Percentiles rank a stretch among this genome's conserved stretches.
phyloP scores from a whole-genome alignment of 2,329 filamentous ascomycete genomes.

The Sarocladium oryzae region DNA sequence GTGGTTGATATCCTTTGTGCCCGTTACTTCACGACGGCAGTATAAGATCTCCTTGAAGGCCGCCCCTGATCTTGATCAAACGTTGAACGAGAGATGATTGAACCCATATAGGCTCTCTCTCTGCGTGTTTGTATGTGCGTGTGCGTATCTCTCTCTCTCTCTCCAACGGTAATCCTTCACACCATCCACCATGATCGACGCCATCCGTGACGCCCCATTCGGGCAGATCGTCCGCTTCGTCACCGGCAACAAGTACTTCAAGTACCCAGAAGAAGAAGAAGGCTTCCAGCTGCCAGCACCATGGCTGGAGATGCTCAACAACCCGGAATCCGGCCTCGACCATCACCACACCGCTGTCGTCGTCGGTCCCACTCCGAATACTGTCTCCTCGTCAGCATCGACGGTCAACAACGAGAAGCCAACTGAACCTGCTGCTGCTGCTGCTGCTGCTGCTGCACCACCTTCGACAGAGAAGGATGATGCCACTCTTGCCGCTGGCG shows the following conservation, averaged over 20 bases:
- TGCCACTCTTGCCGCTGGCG: not conserved
- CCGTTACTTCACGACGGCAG: no score
- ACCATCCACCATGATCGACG: slow-evolving; percentile 24
- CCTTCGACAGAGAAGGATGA: not conserved
- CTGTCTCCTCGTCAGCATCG: slow-evolving; percentile 1
- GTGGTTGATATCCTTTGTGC: no score
- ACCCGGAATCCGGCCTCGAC: slow-evolving; percentile 17
- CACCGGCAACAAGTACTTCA: slow-evolving; percentile 44
- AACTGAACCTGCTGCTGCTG: not conserved
- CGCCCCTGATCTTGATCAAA: no score
- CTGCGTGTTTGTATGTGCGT: no score
- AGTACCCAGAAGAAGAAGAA: slow-evolving; percentile 53
- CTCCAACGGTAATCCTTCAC: no score
- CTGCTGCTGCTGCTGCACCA: no score
- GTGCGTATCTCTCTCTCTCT: no score
- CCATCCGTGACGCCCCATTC: slow-evolving; percentile 48
- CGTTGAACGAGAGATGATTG: no score
- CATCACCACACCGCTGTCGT: no score
- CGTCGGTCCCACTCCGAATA: not conserved
- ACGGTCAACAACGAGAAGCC: slow-evolving; percentile 5
- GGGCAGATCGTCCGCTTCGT: slow-evolving; percentile 52
- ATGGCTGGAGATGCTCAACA: slow-evolving; percentile 29
- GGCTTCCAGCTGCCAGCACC: slow-evolving; percentile 45
- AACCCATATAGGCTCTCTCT: no score
- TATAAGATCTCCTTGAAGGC: no score